Evolutionary conservation across 352 stramenopile species (phyloP), one percentile per base, ranked within the genome.

Genomic region (Phytophthora citrophthora): DNA sequence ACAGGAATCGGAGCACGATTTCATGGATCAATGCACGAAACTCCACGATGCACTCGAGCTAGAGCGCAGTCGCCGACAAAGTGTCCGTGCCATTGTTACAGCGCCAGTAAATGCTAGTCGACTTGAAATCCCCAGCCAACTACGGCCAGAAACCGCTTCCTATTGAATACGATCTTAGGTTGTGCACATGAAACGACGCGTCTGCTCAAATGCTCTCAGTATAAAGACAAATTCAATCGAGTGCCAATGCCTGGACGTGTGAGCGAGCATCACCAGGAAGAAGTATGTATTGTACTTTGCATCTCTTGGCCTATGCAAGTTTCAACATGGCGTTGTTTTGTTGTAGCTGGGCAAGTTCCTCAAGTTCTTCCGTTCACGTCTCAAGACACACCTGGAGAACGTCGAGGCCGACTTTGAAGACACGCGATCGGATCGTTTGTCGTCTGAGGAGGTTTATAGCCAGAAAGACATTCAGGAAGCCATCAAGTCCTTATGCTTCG

Each of bases 381-480:
- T 93, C 26, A 84, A 79, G 43, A 88, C 79, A 27, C 86, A 94
- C 47, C 54, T 94, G 12, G 82, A 93, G 69, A 93, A 89, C 55
- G 82, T 94, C 47, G 86, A 94, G 29, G 86, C 82, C 31, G 86
- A 94, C 50, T 94, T 94, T 57, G 86, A 94, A 52, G 86, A 94
- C 71, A 90, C 84, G n/a, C 80, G 79, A 31, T 91, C 76, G 26
- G 86, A 94, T 50, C 81, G 86, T 62, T 86, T 93, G 44, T 92
- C 83, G 41, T 86, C 78, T 7, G 83, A 94, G 47, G 86, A 94
- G 16, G 77, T 94, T 20, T 94, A 93, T 70, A 93, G 79, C 58
- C 82, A 93, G 41, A 93, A 93, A 51, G 86, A 94, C 50, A 76
- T 94, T 54, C 80, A 90, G 16, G 84, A 90, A 53, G 80, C 79